Percentiles rank a stretch among this genome's conserved stretches.
Conservation (phyloP, 2,329 filamentous ascomycete species). For the Aspergillus tanneri region DNA sequence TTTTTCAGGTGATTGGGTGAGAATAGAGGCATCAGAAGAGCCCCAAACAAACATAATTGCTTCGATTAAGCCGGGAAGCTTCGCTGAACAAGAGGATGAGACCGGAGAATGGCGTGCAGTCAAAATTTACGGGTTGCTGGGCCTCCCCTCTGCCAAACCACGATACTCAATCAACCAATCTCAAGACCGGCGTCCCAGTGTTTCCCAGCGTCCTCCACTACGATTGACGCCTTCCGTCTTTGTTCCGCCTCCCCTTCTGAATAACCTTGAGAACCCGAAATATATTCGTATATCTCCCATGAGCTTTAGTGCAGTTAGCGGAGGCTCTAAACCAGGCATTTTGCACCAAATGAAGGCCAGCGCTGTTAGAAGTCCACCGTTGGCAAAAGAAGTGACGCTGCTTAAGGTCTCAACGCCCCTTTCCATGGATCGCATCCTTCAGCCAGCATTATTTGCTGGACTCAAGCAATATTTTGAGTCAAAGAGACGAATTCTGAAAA, state of each 20-base stretch:
- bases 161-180: constrained; percentile 56
- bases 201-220: constrained; percentile 49
- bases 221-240: constrained; percentile 64
- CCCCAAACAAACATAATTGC: constrained; percentile 58
- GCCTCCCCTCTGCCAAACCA: constrained; percentile 53
- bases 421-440: constrained; percentile 79
- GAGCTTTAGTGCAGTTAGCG: constrained; percentile 33
- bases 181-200: constrained; percentile 53
- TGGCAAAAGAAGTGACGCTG: constrained; percentile 77
- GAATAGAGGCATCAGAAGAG: constrained; percentile 73
- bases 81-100: constrained; percentile 50
- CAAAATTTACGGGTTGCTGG: constrained; percentile 84
- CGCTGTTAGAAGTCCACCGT: constrained; percentile 52
- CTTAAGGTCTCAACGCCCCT: constrained; percentile 86
- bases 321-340: constrained; percentile 58
- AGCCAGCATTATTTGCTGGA: constrained; percentile 81
- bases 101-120: constrained; percentile 79
- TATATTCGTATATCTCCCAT: constrained; percentile 75
- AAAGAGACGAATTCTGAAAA: constrained; percentile 77
- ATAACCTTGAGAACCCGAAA: constrained; percentile 76
- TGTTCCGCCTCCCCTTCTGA: constrained; percentile 79
- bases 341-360: constrained; percentile 49
- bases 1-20: constrained; percentile 97
- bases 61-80: constrained; percentile 61
- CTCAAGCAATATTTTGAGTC: constrained; percentile 86